These are phyloP conservation scores for Cercospora sesami DNA, from an alignment of 2,329 filamentous ascomycete species.

Conservation along the genomic window DNA sequence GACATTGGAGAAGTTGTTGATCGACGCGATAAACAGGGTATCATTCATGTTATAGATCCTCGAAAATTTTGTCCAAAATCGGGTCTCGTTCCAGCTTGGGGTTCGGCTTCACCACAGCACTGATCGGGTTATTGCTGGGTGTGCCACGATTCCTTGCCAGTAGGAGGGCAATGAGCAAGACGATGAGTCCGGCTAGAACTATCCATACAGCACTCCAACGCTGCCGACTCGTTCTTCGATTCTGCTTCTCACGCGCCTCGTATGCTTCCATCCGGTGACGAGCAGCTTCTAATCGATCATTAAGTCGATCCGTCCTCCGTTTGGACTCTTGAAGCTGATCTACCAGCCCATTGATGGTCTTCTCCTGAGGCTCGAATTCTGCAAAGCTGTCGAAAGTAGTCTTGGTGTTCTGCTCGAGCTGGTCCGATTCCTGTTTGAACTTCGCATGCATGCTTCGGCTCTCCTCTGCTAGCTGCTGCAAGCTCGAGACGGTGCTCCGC, in stretches of 20 bases:
- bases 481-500: conserved; percentile 62
- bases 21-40: not conserved
- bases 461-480: conserved; percentile 66
- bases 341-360: conserved; percentile 62
- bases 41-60: conserved; percentile 28
- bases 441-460: conserved; percentile 47
- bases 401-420: conserved; percentile 61
- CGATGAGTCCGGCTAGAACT: conserved; percentile 26
- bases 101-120: conserved; percentile 24
- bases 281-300: conserved; percentile 64
- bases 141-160: conserved; percentile 30
- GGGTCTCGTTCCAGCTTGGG: conserved; percentile 34
- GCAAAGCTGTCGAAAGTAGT: conserved; percentile 62
- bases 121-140: not conserved
- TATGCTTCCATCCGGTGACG: conserved; percentile 65
- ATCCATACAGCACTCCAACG: conserved; percentile 36
- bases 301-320: conserved; percentile 60
- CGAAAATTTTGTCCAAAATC: conserved; percentile 35
- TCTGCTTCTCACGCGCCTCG: conserved; percentile 66
- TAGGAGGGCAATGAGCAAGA: conserved; percentile 31
- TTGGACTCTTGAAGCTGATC: conserved; percentile 61
- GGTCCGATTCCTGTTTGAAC: conserved; percentile 62
- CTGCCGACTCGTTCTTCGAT: conserved; percentile 60
- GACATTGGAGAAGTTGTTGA: not conserved
- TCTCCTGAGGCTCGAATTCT: conserved; percentile 65